A percentile compares a stretch with the other conserved stretches of the same genome.
Evolutionary conservation across 495 filamentous ascomycete genomes (phyloP).

Genomic region (Xanthoparmelia taractica): DNA sequence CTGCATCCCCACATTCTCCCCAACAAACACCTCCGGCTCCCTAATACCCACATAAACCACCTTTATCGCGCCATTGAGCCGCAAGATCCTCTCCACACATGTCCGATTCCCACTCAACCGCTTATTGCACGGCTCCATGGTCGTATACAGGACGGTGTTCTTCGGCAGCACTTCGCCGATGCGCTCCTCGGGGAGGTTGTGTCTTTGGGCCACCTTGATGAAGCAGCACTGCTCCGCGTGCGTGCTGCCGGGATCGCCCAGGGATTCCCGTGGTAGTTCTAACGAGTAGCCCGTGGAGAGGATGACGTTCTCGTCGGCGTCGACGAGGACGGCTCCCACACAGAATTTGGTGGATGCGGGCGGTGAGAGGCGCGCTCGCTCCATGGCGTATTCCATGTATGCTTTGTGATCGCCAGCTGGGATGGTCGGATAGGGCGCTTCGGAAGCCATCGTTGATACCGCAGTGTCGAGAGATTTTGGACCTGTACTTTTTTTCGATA

Average conservation of each 20-base stretch:
- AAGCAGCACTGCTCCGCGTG: slow-evolving; percentile 40
- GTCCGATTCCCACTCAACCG: slow-evolving; percentile 31
- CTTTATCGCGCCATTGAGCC: slow-evolving; percentile 26
- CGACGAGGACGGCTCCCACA: slow-evolving; percentile 32
- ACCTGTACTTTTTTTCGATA: not conserved
- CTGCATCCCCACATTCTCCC: slow-evolving; percentile 24
- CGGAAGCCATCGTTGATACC: slow-evolving; percentile 5
- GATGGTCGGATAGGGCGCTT: slow-evolving; percentile 18
- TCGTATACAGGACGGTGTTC: slow-evolving; percentile 35
- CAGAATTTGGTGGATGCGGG: slow-evolving; percentile 31
- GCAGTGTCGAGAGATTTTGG: not conserved
- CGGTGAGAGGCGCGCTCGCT: slow-evolving; percentile 27
- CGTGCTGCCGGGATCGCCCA: slow-evolving; percentile 35
- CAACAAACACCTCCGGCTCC: slow-evolving; percentile 32
- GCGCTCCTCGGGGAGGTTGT: slow-evolving; percentile 34
- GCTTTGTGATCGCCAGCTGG: slow-evolving; percentile 27
- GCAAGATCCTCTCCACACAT: slow-evolving; percentile 30
- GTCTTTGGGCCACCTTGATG: slow-evolving; percentile 38
- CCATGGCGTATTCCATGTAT: slow-evolving; percentile 30
- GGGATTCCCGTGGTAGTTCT: slow-evolving; percentile 30
- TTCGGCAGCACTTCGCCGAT: slow-evolving; percentile 34
- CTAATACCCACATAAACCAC: slow-evolving; percentile 31
- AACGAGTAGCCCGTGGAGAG: slow-evolving; percentile 32
- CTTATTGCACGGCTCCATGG: slow-evolving; percentile 35
- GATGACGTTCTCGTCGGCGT: slow-evolving; percentile 24